Conservation (phyloP, 805 yeast genomes). For the Wickerhamiella musiphila region DNA sequence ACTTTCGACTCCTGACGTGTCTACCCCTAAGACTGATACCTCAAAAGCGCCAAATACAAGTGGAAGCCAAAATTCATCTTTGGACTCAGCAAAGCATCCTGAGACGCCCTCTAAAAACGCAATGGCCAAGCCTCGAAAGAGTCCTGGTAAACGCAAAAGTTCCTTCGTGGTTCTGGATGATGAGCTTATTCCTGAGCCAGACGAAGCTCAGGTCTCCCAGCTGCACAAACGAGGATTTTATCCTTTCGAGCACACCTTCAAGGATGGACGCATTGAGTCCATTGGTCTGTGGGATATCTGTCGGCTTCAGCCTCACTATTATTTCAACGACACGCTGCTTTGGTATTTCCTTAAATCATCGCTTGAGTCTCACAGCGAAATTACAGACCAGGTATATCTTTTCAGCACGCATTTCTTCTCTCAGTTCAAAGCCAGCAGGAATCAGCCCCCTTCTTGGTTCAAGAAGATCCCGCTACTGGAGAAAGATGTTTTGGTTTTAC, state of each 20-base stretch:
- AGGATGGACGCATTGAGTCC: too few species aligned
- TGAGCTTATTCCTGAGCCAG: too few species aligned
- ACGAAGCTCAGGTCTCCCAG: too few species aligned
- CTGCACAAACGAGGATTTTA: too few species aligned
- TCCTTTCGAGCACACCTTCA: background rate
- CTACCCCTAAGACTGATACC: too few species aligned
- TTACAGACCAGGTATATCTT: slow-evolving; percentile 30
- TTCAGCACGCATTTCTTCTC: slow-evolving; percentile 63
- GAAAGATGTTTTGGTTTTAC: slow-evolving; percentile 49
- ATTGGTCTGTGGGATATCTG: slow-evolving; percentile 57
- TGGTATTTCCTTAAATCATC: slow-evolving; percentile 51
- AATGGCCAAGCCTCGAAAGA: background rate
- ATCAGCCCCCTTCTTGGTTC: slow-evolving; percentile 48
- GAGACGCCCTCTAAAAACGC: background rate
- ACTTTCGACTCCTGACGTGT: too few species aligned
- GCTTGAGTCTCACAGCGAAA: slow-evolving; percentile 16
- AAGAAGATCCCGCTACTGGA: slow-evolving; percentile 43
- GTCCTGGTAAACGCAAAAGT: background rate
- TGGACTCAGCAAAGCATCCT: background rate
- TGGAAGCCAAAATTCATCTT: too few species aligned
- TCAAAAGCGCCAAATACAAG: too few species aligned
- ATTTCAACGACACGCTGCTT: slow-evolving; percentile 79
- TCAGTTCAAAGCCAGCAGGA: slow-evolving; percentile 22
- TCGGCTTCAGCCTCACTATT: slow-evolving; percentile 61
- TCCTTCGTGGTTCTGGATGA: background rate